These are phyloP conservation scores for Asterophora parasitica DNA, from an alignment of 768 basidiomycete genomes.

Conservation along the genomic window DNA sequence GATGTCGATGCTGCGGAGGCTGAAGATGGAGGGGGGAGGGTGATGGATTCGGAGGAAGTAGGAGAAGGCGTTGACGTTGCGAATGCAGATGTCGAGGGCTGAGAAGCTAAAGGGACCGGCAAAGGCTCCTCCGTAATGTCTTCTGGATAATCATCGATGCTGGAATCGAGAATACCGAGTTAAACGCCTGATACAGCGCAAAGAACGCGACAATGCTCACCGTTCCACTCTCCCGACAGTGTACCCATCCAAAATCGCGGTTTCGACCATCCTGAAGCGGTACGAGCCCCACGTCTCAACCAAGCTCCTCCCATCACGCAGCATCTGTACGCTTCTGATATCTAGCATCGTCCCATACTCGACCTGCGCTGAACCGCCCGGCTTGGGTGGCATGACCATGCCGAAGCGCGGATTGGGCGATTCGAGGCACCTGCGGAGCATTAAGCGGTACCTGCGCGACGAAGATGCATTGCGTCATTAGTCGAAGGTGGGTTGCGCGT, in stretches of 20 bases:
- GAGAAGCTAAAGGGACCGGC: constrained; percentile 5
- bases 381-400: constrained; percentile 75
- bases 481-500: neutral
- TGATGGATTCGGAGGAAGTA: neutral
- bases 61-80: neutral
- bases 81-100: constrained; percentile 4
- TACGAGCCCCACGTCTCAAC: constrained; percentile 59
- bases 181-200: neutral
- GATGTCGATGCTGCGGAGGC: neutral
- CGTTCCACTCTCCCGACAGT: constrained; percentile 77
- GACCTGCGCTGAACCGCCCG: constrained; percentile 34
- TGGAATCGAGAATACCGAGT: neutral
- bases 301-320: constrained; percentile 86
- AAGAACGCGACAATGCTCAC: constrained; percentile 20
- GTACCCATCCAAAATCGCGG: constrained; percentile 85
- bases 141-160: constrained; percentile 27
- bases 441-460: constrained; percentile 70
- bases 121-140: constrained; percentile 31
- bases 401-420: constrained; percentile 77
- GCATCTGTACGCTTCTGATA: constrained; percentile 80
- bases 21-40: neutral
- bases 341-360: constrained; percentile 95
- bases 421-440: constrained; percentile 94
- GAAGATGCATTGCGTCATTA: too few species aligned
- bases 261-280: constrained; percentile 84